Evolutionary conservation across 495 filamentous ascomycete species (phyloP).

Genomic region (Neurospora sp.): DNA sequence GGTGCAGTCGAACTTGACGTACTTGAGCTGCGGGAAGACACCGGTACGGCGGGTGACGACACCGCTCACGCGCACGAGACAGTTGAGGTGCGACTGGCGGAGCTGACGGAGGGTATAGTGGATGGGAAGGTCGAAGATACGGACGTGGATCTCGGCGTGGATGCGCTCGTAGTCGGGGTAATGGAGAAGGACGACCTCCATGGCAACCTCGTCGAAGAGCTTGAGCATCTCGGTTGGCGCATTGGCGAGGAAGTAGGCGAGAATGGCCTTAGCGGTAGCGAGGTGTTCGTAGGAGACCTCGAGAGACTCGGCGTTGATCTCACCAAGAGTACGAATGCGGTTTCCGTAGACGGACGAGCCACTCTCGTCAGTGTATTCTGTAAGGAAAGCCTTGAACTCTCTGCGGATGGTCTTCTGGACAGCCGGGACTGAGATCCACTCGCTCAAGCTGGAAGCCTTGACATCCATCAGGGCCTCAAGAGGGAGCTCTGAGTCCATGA

Average conservation of each 20-base stretch:
- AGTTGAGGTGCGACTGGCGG: slow-evolving; percentile 94
- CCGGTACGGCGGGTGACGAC: slow-evolving; percentile 95
- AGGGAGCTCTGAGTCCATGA: slow-evolving; percentile 89
- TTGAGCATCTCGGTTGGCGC: slow-evolving; percentile 87
- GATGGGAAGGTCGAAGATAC: slow-evolving; percentile 88
- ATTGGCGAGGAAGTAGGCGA: slow-evolving; percentile 97
- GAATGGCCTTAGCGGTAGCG: slow-evolving; percentile 76
- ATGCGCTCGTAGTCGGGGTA: slow-evolving; percentile 98
- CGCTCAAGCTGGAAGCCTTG: slow-evolving; percentile 83
- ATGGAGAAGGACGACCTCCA: slow-evolving; percentile 88
- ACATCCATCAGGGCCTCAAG: slow-evolving; percentile 87
- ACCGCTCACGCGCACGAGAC: slow-evolving; percentile 85
- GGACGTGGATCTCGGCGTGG: slow-evolving; percentile 95
- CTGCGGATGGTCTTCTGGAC: slow-evolving; percentile 88
- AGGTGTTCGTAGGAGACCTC: slow-evolving; percentile 95
- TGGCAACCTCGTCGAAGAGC: slow-evolving; percentile 93
- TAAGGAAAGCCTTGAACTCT: slow-evolving; percentile 96
- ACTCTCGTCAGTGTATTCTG: slow-evolving; percentile 81
- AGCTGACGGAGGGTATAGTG: slow-evolving; percentile 95
- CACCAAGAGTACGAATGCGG: slow-evolving; percentile 84
- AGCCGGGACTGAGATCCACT: slow-evolving; percentile 86
- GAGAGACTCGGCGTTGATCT: slow-evolving; percentile 89
- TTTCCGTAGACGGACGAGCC: slow-evolving; percentile 90
- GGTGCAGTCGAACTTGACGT: slow-evolving; percentile 91
- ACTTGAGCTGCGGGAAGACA: slow-evolving; percentile 96